Evolutionary conservation across 108 stramenopile species (phyloP), one percentile per base, ranked within the genome.

Genomic region (Heterococcus sp.): DNA sequence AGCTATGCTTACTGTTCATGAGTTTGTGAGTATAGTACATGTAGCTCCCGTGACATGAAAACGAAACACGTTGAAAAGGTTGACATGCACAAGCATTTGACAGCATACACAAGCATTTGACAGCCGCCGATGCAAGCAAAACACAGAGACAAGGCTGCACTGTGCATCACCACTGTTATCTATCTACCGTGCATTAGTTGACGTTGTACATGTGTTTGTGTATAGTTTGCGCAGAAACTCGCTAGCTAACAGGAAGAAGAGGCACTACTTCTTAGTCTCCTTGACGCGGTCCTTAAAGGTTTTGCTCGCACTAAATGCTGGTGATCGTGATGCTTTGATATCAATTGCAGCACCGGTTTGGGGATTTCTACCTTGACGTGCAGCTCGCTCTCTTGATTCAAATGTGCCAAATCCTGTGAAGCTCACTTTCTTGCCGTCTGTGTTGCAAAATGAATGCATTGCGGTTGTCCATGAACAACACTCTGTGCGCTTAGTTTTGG

Each of bases 381-480:
- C 94, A 37, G 88, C 85, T 68, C 95, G 86, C 35, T 74, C 79
- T 69, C 90, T 85, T 28, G 90, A 71, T 87, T 92, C 89, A 88
- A 95, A 95, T 37, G 93, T 92, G 31, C 95, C 95, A 87, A 95
- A 94, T 63, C 95, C 95, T 35, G 89, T 85, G 29, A 95, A 75
- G 36, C 75, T 83, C 66, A 94, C 65, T 68, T 76, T 68, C 1
- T 68, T 68, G 32, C 75, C 75, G 27, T 76, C 75, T 76, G 75
- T 39, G 31, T 4, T 5, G 63, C 3, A 35, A 35, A 26, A 11
- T 0, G 27, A 21, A 71, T 33, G 8, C 3, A 0, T 1, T 27
- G 63, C 63, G 63, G 63, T n/a, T n/a, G 27, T 64, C 27, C 27
- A 64, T 1, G 63, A 64, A 27, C 1, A 27, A 64, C n/a, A n/a